Evolutionary conservation across 441 rosid species (phyloP), one percentile per base, ranked within the genome.

Genomic region (Erysimum pusillum): DNA sequence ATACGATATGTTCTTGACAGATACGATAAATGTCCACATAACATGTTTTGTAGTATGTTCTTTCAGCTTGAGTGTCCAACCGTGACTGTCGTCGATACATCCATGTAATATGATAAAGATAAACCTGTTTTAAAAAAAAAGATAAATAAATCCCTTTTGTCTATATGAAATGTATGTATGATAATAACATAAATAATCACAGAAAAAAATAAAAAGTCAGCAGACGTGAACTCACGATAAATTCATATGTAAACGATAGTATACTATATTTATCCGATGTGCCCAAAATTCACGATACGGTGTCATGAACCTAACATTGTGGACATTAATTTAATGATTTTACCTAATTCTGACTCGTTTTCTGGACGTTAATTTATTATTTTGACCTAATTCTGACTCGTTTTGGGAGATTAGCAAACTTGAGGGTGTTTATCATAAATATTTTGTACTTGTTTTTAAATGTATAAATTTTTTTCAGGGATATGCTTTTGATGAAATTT

Each of bases 141-240:
- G 31, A 28, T 28, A 28, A 28, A 28, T 28, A 28, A 28, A 28
- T 0, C 31, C 31, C 31, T 28, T 28, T 28, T 28, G 31, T 28
- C 31, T 28, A 28, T 28, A 28, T 28, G 2, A 28, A 28, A 28
- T 28, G 31, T 3, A 28, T 28, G 31, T 28, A 28, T 28, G 31
- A 28, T 28, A 28, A 28, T 22, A 14, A 54, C 59, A 53, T 12
- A 54, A 34, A n/a, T 15, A 58, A 59, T 17, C 0, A 7, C n/a
- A 35, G 17, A 35, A 13, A 57, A 32, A 0, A 31, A 13, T 28
- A 4, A 17, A 28, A 17, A 28, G 31, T 28, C 56, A 63, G 14
- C 35, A 58, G 67, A 67, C 74, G 68, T 75, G 79, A 67, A 67
- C 54, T 38, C 78, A 75, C 78, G 73, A 59, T 58, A 18, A 35